Percentiles rank a stretch among this genome's conserved stretches.
Evolutionary conservation across 257 asterid species (phyloP).

Genomic region (Ilex aquifolium): DNA sequence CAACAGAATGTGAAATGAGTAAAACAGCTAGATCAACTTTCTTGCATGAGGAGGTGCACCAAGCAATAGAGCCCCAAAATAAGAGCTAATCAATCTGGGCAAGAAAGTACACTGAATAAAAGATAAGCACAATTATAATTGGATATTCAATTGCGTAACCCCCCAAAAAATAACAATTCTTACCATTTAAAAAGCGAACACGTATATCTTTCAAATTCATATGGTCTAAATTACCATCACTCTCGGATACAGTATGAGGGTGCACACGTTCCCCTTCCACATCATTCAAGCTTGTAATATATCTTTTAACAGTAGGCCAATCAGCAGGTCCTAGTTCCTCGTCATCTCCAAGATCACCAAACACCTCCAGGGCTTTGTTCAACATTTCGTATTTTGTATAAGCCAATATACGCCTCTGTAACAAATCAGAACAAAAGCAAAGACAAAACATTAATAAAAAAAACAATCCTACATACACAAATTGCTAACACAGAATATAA

Average conservation of each 20-base stretch:
- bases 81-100: too few species aligned
- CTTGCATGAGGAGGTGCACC: too few species aligned
- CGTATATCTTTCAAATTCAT: slow-evolving; percentile 79
- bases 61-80: too few species aligned
- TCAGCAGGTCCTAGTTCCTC: slow-evolving; percentile 97
- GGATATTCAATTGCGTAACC: too few species aligned
- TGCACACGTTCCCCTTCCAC: slow-evolving; percentile 57
- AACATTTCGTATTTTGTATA: slow-evolving; percentile 86
- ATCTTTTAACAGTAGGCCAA: slow-evolving; percentile 78
- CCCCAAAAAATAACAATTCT: slow-evolving; percentile 10
- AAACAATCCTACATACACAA: too few species aligned
- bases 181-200: slow-evolving; percentile 83
- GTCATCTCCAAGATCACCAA: slow-evolving; percentile 88
- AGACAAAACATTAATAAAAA: too few species aligned
- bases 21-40: too few species aligned
- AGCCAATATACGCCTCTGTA: slow-evolving; percentile 65
- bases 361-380: slow-evolving; percentile 89
- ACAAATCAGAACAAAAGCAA: slow-evolving; percentile 4
- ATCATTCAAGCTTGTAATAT: slow-evolving; percentile 64
- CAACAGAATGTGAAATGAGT: too few species aligned
- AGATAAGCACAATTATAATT: too few species aligned
- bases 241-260: slow-evolving; percentile 58
- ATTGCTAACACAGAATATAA: too few species aligned
- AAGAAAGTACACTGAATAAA: too few species aligned
- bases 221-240: slow-evolving; percentile 34